These are phyloP conservation scores for Phytophthora tubulina DNA, from an alignment of 352 stramenopile species.

Conservation along the genomic window DNA sequence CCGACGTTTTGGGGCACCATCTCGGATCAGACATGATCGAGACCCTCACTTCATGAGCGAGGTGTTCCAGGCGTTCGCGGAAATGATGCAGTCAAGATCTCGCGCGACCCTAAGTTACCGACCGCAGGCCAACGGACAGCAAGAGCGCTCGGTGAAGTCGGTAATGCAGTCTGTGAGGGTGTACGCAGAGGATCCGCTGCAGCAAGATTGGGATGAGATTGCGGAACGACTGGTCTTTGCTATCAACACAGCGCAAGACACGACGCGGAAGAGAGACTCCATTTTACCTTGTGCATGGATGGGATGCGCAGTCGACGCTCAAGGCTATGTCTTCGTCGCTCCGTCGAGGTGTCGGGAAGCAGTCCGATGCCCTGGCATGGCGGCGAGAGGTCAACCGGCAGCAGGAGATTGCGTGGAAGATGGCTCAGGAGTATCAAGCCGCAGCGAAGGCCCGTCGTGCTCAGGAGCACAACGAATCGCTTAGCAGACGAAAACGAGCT, in stretches of 20 bases:
- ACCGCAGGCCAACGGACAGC: background rate
- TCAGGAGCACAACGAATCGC: constrained; percentile 5
- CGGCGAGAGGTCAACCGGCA: constrained; percentile 1
- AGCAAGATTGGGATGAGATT: constrained; percentile 11
- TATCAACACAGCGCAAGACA: background rate
- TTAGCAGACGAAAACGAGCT: background rate
- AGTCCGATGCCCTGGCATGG: constrained; percentile 4
- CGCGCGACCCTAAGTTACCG: background rate
- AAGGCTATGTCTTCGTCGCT: background rate
- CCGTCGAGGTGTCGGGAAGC: background rate
- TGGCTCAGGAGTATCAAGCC: constrained; percentile 9
- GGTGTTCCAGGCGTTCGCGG: no score
- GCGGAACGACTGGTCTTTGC: background rate
- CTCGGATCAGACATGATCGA: background rate
- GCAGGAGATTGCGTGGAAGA: constrained; percentile 7
- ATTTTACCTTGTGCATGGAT: constrained; percentile 1
- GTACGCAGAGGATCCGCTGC: constrained; percentile 4
- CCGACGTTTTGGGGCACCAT: background rate
- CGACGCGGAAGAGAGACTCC: background rate
- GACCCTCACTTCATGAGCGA: background rate
- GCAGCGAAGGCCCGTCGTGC: constrained; percentile 6
- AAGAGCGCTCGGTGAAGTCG: background rate
- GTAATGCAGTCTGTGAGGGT: constrained; percentile 1
- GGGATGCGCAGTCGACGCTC: background rate
- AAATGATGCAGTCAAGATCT: no score